Base-by-base conservation (phyloP, 192 early-diverging fungal genomes). In the Coemansia sp. region DNA sequence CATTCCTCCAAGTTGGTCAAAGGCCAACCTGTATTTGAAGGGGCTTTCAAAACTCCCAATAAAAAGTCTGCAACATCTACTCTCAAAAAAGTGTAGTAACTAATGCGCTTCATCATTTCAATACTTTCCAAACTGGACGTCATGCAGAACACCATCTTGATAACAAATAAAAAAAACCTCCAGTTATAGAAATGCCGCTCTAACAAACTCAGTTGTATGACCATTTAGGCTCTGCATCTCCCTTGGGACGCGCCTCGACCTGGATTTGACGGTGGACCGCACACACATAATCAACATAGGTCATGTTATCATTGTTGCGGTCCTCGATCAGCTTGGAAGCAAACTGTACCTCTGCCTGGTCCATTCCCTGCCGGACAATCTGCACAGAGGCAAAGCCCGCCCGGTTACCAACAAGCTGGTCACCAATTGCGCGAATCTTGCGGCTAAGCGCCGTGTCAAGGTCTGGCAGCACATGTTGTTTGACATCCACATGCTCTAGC, bases 281-380 rank as follows among this genome's bases (percentile, higher is more conserved):
- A 51, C 91, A 91, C 24, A 98, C 72, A 62, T 89, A 97, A 65
- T 98, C 96, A 7, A 97, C 94, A 74, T 98, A 98, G 10, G 86
- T 88, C 89, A 93, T 88, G 55, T 86, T 85, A 50, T 91, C 93
- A 50, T 88, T 86, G 65, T 91, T 93, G 68, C 91, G 88, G 78
- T 98, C 97, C 78, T 98, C 97, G 14, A 88, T 74, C 62, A 98
- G 71, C 60, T 88, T 67, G 24, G 86, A 84, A 10, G 84, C 81
- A 75, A 97, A 93, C 58, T 91, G 89, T 9, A 87, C 71, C 67
- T 98, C 97, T 5, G 82, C 56, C 60, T 87, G 84, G 65, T 97
- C 97, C 66, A 92, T 65, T 30, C 88, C 87, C 64, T 97, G 94
- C 38, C 97, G 88, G 14, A 93, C 87, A 60, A 98, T 81, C 53